These are phyloP conservation scores for Candolleomyces aberdarensis DNA, from an alignment of 768 basidiomycete species.

Conservation along the genomic window DNA sequence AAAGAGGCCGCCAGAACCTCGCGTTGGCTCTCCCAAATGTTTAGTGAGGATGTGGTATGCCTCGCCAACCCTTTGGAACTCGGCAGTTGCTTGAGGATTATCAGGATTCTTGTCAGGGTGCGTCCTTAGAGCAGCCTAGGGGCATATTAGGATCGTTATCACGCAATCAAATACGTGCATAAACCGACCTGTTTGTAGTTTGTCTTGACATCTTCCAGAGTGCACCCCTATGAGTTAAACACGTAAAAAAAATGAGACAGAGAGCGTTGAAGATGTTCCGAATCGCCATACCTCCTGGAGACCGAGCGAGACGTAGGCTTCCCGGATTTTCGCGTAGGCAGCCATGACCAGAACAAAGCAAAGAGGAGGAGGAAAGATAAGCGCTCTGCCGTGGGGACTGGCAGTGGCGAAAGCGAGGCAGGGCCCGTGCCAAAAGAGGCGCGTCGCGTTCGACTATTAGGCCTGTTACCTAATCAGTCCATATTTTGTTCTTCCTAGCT, in stretches of 20 bases:
- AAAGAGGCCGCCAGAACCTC: constrained; percentile 31
- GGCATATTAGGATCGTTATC: constrained; percentile 1
- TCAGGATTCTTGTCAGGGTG: constrained; percentile 79
- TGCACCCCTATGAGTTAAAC: constrained; percentile 41
- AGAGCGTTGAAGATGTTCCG: neutral
- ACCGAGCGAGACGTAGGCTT: constrained; percentile 45
- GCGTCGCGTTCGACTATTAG: constrained; percentile 20
- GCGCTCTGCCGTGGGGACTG: constrained; percentile 8
- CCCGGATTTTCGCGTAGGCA: constrained; percentile 15
- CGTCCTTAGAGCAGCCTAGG: constrained; percentile 58
- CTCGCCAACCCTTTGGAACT: constrained; percentile 68
- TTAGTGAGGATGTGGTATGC: constrained; percentile 63
- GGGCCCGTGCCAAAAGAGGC: neutral
- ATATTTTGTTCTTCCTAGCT: neutral
- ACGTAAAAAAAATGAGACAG: constrained; percentile 8
- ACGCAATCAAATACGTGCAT: neutral
- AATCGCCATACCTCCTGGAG: constrained; percentile 45
- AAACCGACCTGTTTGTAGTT: constrained; percentile 63
- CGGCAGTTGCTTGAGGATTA: constrained; percentile 59
- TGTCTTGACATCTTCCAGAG: constrained; percentile 62
- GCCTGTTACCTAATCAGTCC: constrained; percentile 7
- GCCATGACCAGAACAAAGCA: neutral
- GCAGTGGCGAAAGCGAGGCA: neutral
- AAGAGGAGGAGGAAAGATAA: constrained; percentile 6
- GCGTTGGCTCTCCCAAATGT: constrained; percentile 40